These are phyloP conservation scores for Inga oerstediana DNA, from an alignment of 306 rosid genomes.

Conservation along the genomic window DNA sequence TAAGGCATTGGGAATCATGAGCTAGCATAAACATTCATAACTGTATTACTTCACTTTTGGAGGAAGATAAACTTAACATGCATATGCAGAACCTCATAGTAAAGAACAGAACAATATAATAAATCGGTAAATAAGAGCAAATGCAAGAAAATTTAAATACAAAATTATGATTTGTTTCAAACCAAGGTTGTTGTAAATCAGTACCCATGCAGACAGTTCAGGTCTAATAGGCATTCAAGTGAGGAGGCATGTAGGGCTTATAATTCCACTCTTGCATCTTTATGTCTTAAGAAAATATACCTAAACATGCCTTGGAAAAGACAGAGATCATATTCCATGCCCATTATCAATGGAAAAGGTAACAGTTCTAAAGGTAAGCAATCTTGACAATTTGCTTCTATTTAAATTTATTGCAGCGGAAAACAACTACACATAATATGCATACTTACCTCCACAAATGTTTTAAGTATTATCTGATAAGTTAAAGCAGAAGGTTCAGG, in stretches of 20 bases:
- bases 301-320: not conserved
- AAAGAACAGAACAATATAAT: not conserved
- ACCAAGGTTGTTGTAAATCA: not conserved
- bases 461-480: constrained; percentile 83
- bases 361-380: not conserved
- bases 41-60: not conserved
- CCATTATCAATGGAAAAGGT: not conserved
- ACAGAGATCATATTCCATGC: not conserved
- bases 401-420: constrained; percentile 8
- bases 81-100: not conserved
- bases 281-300: not conserved
- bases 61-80: not conserved
- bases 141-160: not conserved
- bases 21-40: not conserved
- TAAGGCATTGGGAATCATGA: not conserved
- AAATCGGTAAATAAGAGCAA: not conserved
- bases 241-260: not conserved
- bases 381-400: not conserved
- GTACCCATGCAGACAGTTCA: not conserved
- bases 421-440: not conserved
- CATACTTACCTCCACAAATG: constrained; percentile 70
- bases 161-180: not conserved
- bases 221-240: not conserved
- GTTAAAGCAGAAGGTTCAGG: constrained; percentile 95
- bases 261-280: not conserved